Base-by-base conservation (phyloP, 2,329 filamentous ascomycete genomes). In the Sarocladium oryzae region DNA sequence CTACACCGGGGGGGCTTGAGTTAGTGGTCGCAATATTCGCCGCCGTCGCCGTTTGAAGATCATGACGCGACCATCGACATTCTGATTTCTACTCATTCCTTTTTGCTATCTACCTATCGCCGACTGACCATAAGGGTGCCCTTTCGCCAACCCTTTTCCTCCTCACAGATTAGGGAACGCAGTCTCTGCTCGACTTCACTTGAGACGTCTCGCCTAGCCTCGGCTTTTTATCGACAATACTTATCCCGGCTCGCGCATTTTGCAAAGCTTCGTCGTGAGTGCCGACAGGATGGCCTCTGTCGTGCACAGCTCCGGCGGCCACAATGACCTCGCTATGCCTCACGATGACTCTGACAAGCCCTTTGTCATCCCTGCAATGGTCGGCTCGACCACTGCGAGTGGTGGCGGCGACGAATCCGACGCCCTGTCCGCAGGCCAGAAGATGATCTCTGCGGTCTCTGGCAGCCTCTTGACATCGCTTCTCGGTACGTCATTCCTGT, bases 361-460 rank as follows among this genome's bases (percentile, higher is more conserved):
- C 10, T 60, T 60, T 28, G 57, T 58, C 21, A 60, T 67, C 55
- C 56, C 63, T 37, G 59, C 60, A 40, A 60, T 66, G 52, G 53
- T 59, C 46, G 58, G 61, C 40, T 40, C 55, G 11, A 56, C 58
- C 38, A 49, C 53, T 21, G 51, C 58, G 15, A 43, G 52, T 0
- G 45, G 45, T 21, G 57, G 52, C 50, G 57, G 56, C 51, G 66
- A 66, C 52, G 68, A 70, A 51, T 70, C 74, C 33, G 69, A 76
- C 23, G 84, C 92, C 55, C 89, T 95, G 57, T 90, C 91, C 4
- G 79, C 90, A 20, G 70, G 78, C 11, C 92, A 97, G 72, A 93
- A 92, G 74, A 99, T 99, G 93, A 68, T 95, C 51, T 96, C 92
- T 52, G 93, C 93, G 48, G 88, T 92, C 57, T 86, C 86, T 51